A percentile compares a stretch with the other conserved stretches of the same genome.
These are phyloP conservation scores for Backusella macrospora DNA, from an alignment of 192 early-diverging fungal species.

Conservation along the genomic window DNA sequence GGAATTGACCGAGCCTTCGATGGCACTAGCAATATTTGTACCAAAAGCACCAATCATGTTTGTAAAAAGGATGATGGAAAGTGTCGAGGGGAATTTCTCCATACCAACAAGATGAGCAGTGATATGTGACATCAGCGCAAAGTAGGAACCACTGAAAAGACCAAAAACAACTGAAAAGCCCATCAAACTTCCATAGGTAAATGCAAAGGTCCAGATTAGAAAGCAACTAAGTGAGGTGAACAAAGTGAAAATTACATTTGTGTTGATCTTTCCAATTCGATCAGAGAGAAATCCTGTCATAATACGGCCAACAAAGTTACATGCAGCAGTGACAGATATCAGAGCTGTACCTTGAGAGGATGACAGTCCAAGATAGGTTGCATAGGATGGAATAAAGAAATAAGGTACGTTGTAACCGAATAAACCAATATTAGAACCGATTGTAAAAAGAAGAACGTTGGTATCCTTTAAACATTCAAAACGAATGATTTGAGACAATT, in stretches of 20 bases:
- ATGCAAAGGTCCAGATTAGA: conserved; percentile 38
- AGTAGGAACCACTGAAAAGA: conserved; percentile 35
- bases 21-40: conserved; percentile 35
- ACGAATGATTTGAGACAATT: conserved; percentile 23
- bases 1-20: conserved; percentile 30
- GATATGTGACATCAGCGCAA: conserved; percentile 30
- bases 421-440: conserved; percentile 20
- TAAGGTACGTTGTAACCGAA: conserved; percentile 33
- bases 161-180: conserved; percentile 37
- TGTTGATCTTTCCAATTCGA: conserved; percentile 31
- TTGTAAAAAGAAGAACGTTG: conserved; percentile 25
- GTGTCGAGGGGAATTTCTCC: conserved; percentile 25
- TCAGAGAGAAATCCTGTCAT: conserved; percentile 25
- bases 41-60: conserved; percentile 32
- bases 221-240: conserved; percentile 22
- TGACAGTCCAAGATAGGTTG: conserved; percentile 21
- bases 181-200: conserved; percentile 28
- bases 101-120: conserved; percentile 20
- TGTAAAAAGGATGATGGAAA: conserved; percentile 24
- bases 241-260: conserved; percentile 26
- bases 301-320: conserved; percentile 35
- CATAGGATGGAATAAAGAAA: conserved; percentile 33
- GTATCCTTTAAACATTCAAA: conserved; percentile 26
- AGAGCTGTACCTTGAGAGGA: conserved; percentile 24
- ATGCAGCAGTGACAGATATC: conserved; percentile 24